Percentiles rank a stretch among this genome's conserved stretches.
Conservation (phyloP, 2,329 filamentous ascomycete genomes). For the Chaetomium globosum region DNA sequence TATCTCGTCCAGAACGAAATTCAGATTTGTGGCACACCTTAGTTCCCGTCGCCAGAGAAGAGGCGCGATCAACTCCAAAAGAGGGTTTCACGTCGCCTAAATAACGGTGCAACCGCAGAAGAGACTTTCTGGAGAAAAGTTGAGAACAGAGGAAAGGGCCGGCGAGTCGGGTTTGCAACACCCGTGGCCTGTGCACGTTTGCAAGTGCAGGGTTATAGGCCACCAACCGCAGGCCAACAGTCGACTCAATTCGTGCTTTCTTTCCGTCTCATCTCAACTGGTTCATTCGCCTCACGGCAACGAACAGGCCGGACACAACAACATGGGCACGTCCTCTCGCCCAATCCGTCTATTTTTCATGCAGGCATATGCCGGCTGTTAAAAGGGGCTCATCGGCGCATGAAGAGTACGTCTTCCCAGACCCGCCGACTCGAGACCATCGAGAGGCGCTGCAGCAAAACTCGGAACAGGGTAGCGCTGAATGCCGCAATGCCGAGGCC, state of each 20-base stretch:
- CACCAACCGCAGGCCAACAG: neutral
- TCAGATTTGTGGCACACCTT: too few species aligned
- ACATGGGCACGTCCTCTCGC: neutral
- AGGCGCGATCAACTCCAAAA: too few species aligned
- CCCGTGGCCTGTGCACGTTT: too few species aligned
- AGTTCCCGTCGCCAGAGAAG: too few species aligned
- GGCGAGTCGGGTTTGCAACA: too few species aligned
- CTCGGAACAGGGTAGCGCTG: neutral
- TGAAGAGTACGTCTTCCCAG: neutral
- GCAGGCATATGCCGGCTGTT: neutral
- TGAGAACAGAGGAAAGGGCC: too few species aligned
- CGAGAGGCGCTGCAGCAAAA: neutral
- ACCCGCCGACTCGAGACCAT: neutral
- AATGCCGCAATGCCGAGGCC: neutral
- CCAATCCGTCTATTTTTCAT: neutral
- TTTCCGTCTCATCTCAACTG: conserved; percentile 2
- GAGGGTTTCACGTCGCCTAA: too few species aligned
- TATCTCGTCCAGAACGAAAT: neutral
- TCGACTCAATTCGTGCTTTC: neutral
- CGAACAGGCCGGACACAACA: neutral
- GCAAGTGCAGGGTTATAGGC: neutral
- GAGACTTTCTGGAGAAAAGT: too few species aligned
- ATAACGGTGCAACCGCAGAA: too few species aligned
- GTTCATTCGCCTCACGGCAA: neutral
- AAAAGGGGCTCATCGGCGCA: neutral